Evolutionary conservation across 208 protist genomes (phyloP), one percentile per base, ranked within the genome.

Genomic region (Leishmania aethiopica): DNA sequence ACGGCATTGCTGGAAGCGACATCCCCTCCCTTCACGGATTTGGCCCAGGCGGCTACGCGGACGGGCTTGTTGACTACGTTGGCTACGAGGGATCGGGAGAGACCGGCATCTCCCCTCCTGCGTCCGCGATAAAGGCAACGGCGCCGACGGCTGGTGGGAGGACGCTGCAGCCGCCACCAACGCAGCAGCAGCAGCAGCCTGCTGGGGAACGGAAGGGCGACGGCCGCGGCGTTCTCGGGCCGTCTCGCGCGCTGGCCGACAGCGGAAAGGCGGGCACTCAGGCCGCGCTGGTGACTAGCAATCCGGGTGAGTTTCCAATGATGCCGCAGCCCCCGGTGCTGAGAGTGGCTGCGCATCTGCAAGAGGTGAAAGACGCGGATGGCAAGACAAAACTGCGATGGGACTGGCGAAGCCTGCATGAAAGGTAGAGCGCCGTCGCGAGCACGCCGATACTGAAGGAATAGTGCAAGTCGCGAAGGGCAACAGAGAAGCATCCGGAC

Each of bases 331-430:
- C 47, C 40, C 77, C 77, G 45, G 77, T 74, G 45, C 66, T 80
- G 62, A 37, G 55, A 17, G n/a, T 45, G 28, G 32, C 40, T 45
- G 67, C 53, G 10, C 32, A 82, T 35, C 55, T 82, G 22, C 71
- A 76, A 45, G 32, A 66, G 11, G 75, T 47, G 28, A 55, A 40
- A 8, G 35, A 37, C 17, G 35, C 72, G 13, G 75, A 62, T 45
- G 75, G 80, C 13, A 47, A 32, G 59, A 51, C 37, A 32, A 59
- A 51, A 25, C 78, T 55, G 47, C 49, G 64, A 22, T 79, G 80
- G 80, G 66, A 84, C 75, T 84, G 80, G 73, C 80, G 75, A 69
- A 66, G 59, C 25, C 62, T 19, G 25, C 15, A 7, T 32, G 49
- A 11, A 45, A 49, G 28, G 55, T 70, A 72, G 35, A 69, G 32